Evolutionary conservation across 164 flowering plant species (phyloP), one percentile per base, ranked within the genome.

Genomic region (Dillenia suffruticosa): DNA sequence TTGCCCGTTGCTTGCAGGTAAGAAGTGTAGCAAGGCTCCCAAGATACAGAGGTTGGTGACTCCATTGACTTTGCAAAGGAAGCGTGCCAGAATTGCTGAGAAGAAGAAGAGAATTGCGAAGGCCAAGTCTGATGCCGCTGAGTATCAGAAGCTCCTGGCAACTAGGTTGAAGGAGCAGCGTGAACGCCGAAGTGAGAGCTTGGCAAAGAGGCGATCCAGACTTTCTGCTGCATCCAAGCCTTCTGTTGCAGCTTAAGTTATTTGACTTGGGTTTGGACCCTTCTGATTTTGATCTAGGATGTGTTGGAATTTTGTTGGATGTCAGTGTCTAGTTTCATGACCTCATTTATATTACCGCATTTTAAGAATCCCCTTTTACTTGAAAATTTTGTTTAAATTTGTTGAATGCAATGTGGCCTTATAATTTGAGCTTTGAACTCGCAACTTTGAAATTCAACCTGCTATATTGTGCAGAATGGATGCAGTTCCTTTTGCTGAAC

Each of bases 71-170:
- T 67, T 76, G 65, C 74, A 76, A 49, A 82, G 89, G 74, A 84
- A 80, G 78, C 63, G 84, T 5, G 77, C 72, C 2, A 75, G 84
- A 49, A 79, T 84, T 66, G 77, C 84, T 0, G 85, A 84, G 19
- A 84, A 84, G 81, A 84, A 84, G 78, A 78, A 64, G 81, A 80
- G 84, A 61, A 72, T 82, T 24, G 77, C 75, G 0, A 84, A 84
- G 78, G 89, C 84, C 57, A 80, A 78, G 75, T 45, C 86, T 0
- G 89, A 82, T 46, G 89, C 86, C 10, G 89, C 89, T 1, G 84
- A 82, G 64, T 82, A 84, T 63, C 86, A 82, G 75, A 84, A 82
- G 74, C 89, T 84, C 56, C 79, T 82, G 53, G 89, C 86, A 3
- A 58, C 61, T 50, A 73, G 86, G 71, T 61, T 82, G 80, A 82